Evolutionary conservation across 139 green algal genomes (phyloP), one percentile per base, ranked within the genome.

Genomic region (Limnomonas spitsbergensis): DNA sequence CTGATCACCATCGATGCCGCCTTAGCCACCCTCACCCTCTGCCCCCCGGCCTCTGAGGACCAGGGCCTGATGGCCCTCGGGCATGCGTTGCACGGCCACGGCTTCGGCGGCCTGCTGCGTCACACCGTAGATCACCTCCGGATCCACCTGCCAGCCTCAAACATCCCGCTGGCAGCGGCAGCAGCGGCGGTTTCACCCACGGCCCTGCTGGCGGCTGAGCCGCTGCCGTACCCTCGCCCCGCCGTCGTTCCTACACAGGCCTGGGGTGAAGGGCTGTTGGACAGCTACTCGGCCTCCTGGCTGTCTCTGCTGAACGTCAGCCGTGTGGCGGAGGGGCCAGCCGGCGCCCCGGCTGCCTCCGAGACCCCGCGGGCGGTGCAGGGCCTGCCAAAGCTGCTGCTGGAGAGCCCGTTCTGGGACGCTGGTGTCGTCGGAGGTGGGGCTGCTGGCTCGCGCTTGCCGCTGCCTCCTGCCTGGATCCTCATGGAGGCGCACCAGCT

Each of bases 401-500:
- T n/a, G n/a, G n/a, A n/a, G n/a, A n/a, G n/a, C 27, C 26, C 61
- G 29, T 37, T 39, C 61, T 72, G 61, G 61, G 61, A 72, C 27
- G 61, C 9, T 34, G 26, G 27, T 7, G 27, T 7, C 29, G 27
- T 24, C 9, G 61, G 61, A 24, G 29, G 27, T 20, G 26, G 9
- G 27, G 6, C 61, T 7, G 6, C 27, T 24, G 61, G 9, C 9
- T 72, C 61, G 29, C 61, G 61, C 9, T 20, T 72, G 61, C 61
- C 61, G 29, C 61, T 72, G 9, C 61, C 61, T 20, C 27, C 27
- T 36, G 29, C 27, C 61, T 72, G 61, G 61, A 7, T 20, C 61
- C 61, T 72, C 27, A 72, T 72, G 61, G 61, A 72, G 61, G 61
- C 61, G 61, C 61, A 72, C 61, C 61, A 39, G 61, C 61, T 72